Base-by-base conservation (phyloP, 371 early-diverging fungal species). In the Sporodiniella umbellata region DNA sequence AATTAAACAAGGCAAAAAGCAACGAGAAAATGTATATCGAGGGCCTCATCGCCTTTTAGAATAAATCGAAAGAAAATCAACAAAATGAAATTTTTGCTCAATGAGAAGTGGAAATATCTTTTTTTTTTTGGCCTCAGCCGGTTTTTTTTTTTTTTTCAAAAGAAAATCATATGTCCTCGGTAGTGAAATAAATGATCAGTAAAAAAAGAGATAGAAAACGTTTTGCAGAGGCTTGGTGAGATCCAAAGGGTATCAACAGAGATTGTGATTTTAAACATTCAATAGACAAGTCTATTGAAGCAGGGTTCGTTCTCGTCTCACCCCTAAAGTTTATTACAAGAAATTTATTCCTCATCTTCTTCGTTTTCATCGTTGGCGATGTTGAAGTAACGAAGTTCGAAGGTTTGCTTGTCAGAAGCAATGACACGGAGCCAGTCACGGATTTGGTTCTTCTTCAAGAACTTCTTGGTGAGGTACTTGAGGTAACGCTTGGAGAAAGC, bases 391-490 rank as follows among this genome's bases (percentile, higher is more conserved):
- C 88, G 83, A 77, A 98, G 88, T 81, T 92, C 87, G 84, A 92
- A 98, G 73, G 93, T 83, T 64, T 79, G 72, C 92, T 94, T 93
- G 83, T 80, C 78, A 64, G 85, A 74, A 69, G 96, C 85, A 73
- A 96, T 85, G 59, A 97, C 97, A 77, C 98, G 95, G 73, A 98
- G 82, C 92, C 93, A 96, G 85, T 98, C 99, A 74, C 95, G 90
- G 79, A 98, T 88, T 77, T 87, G 84, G 90, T 96, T 83, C 93
- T 98, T 96, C 92, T 98, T 98, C 83, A 98, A 85, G 93, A 94
- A 98, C 88, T 94, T 94, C 93, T 98, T 98, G 82, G 98, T 91
- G 48, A 97, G 87, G 89, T 98, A 98, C 91, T 98, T 98, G 79
- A 97, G 76, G 92, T 96, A 96, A 64, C 96, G 92, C 94, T 98